Evolutionary conservation across 2,329 filamentous ascomycete genomes (phyloP).

Genomic region (Magnaporthiopsis rhizophila): DNA sequence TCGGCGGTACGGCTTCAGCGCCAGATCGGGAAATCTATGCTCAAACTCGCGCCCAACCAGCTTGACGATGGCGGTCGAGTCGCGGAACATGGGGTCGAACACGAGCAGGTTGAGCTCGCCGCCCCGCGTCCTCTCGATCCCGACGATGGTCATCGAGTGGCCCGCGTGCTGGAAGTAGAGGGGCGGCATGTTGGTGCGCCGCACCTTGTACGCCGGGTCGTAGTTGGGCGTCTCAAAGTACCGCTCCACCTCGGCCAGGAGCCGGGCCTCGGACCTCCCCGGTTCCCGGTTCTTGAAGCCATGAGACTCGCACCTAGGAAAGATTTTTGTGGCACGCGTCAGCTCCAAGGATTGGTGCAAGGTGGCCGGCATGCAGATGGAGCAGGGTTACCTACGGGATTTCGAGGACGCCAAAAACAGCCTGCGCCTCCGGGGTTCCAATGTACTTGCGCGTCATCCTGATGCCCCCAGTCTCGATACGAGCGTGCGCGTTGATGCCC

Average conservation of each 20-base stretch:
- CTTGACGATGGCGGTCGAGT: slow-evolving; percentile 54
- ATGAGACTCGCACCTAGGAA: slow-evolving; percentile 50
- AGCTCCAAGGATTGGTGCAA: neutral
- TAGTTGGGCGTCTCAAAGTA: slow-evolving; percentile 61
- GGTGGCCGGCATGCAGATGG: neutral
- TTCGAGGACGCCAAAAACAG: slow-evolving; percentile 61
- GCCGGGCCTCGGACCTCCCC: slow-evolving; percentile 40
- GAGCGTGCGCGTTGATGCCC: slow-evolving; percentile 68
- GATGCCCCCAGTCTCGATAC: slow-evolving; percentile 79
- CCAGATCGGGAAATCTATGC: slow-evolving; percentile 36
- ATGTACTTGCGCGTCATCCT: slow-evolving; percentile 90
- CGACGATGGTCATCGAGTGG: slow-evolving; percentile 86
- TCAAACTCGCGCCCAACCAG: slow-evolving; percentile 42
- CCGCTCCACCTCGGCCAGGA: slow-evolving; percentile 60
- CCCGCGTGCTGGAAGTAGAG: slow-evolving; percentile 89
- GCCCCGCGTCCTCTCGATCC: slow-evolving; percentile 62
- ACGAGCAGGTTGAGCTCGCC: slow-evolving; percentile 66
- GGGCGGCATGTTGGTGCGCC: slow-evolving; percentile 65
- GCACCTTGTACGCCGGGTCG: slow-evolving; percentile 51
- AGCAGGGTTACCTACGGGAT: slow-evolving; percentile 46
- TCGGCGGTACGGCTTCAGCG: slow-evolving; percentile 68
- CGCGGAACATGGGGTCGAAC: slow-evolving; percentile 79
- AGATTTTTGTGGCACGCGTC: neutral
- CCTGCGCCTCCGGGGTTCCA: slow-evolving; percentile 82
- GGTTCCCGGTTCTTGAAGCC: slow-evolving; percentile 44